phyloP scores from a whole-genome alignment of 441 rosid genomes.

The Melastoma candidum region DNA sequence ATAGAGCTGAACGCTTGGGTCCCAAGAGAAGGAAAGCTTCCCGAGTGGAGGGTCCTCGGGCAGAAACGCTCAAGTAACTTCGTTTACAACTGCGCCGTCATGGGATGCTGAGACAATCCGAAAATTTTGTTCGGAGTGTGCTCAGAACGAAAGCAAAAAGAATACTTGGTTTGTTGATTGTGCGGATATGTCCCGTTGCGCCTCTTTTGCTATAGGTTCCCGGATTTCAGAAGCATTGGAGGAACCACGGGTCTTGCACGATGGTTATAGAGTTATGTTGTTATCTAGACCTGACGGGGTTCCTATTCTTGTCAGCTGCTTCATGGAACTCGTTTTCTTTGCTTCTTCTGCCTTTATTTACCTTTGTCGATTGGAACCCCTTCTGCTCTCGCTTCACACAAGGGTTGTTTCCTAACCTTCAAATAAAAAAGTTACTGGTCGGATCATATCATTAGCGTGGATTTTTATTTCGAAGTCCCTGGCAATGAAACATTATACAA shows the following conservation, averaged over 20 bases:
- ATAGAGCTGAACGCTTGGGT: constrained; percentile 88
- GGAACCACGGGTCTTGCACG: constrained; percentile 40
- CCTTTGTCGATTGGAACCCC: too few species aligned
- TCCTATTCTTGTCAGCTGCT: too few species aligned
- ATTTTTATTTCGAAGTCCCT: too few species aligned
- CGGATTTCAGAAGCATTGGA: constrained; percentile 28
- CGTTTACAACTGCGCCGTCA: constrained; percentile 97
- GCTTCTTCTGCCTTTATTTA: too few species aligned
- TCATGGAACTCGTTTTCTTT: too few species aligned
- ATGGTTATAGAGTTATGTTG: constrained; percentile 41
- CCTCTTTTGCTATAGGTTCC: constrained; percentile 15
- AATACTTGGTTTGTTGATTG: constrained; percentile 24
- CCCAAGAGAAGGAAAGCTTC: constrained; percentile 60
- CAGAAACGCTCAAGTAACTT: constrained; percentile 68
- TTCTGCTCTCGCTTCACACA: too few species aligned
- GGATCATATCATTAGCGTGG: too few species aligned
- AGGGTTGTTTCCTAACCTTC: too few species aligned
- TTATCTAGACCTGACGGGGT: background rate
- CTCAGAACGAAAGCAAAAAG: too few species aligned
- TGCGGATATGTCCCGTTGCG: constrained; percentile 38
- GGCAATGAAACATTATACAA: too few species aligned
- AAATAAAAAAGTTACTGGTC: too few species aligned
- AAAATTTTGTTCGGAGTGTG: constrained; percentile 7
- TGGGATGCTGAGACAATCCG: constrained; percentile 72
- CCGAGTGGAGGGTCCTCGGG: constrained; percentile 69